Conservation (phyloP, 345 rosid species). For the Geranium brycei region DNA sequence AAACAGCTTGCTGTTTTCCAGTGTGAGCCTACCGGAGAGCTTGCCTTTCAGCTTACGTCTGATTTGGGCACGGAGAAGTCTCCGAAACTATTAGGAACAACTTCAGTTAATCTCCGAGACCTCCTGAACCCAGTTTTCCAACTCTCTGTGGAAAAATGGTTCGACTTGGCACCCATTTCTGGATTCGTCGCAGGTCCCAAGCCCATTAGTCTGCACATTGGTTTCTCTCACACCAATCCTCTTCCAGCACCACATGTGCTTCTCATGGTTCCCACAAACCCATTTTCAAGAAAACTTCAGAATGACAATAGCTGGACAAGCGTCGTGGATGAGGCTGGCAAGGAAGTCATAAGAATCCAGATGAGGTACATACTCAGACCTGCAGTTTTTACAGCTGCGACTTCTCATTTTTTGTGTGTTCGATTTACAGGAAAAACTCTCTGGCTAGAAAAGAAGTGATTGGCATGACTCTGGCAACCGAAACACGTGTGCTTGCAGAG, state of each 20-base stretch:
- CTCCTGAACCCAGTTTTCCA: constrained; percentile 11
- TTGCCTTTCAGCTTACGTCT: constrained; percentile 13
- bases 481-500: constrained; percentile 14
- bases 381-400: no score
- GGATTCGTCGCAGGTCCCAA: not conserved
- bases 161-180: constrained; percentile 9
- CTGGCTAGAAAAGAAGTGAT: constrained; percentile 9
- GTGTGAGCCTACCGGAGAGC: constrained; percentile 20
- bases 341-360: constrained; percentile 11
- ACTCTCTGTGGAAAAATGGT: constrained; percentile 21
- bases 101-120: constrained; percentile 15
- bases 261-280: constrained; percentile 6
- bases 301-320: not conserved
- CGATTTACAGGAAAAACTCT: no score
- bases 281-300: not conserved
- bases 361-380: constrained; percentile 12
- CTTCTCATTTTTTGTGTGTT: no score
- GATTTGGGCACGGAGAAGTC: constrained; percentile 1
- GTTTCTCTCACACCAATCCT: constrained; percentile 21
- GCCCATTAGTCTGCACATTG: constrained; percentile 12
- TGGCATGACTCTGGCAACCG: constrained; percentile 3
- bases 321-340: constrained; percentile 10
- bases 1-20: constrained; percentile 11
- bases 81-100: constrained; percentile 11
- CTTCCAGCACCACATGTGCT: constrained; percentile 14